Base-by-base conservation (phyloP, 2,329 filamentous ascomycete genomes). In the Nigrospora osmanthi region DNA sequence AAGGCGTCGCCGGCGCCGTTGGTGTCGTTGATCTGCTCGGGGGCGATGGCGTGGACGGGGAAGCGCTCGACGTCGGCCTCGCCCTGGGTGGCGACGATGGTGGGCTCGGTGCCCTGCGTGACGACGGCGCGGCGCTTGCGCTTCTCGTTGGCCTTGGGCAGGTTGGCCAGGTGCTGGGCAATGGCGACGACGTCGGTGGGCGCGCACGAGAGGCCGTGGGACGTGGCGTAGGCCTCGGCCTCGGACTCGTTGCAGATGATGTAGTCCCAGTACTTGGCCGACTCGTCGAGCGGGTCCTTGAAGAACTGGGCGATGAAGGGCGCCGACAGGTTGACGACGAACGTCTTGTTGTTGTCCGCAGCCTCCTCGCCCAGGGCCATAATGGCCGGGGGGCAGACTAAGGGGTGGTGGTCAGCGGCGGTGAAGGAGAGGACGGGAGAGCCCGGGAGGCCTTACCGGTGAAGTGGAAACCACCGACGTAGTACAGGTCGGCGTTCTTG, bases 251-350 rank as follows among this genome's bases (percentile, higher is more conserved):
- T 98, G 62, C 90, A 91, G 65, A 98, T 87, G 50, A 97, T 76
- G 70, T 91, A 94, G 72, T 97, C 90, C 76, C 89, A 94, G 80
- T 95, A 96, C 30, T 87, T 86, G 43, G 89, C 76, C 44, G 87
- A 85, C 58, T 82, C 83, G 68, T 95, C 89, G 40, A 98, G 80
- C 53, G 82, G 86, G 41, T 96, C 90, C 77, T 96, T 96, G 85
- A 97, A 98, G 79, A 96, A 95, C 64, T 95, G 86, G 35, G 85
- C 75, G 61, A 98, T 95, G 76, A 98, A 98, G 48, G 93, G 93
- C 9, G 93, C 93, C 42, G 89, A 93, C 49, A 98, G 81, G 56
- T 89, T 94, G 57, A 98, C 82, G 58, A 90, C 81, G 67, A 97
- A 95, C 50, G 76, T 75, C 81, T 98, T 98, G 78, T 97, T 85